Conservation (phyloP, 768 basidiomycete genomes). For the Cyclocybe cylindracea region DNA sequence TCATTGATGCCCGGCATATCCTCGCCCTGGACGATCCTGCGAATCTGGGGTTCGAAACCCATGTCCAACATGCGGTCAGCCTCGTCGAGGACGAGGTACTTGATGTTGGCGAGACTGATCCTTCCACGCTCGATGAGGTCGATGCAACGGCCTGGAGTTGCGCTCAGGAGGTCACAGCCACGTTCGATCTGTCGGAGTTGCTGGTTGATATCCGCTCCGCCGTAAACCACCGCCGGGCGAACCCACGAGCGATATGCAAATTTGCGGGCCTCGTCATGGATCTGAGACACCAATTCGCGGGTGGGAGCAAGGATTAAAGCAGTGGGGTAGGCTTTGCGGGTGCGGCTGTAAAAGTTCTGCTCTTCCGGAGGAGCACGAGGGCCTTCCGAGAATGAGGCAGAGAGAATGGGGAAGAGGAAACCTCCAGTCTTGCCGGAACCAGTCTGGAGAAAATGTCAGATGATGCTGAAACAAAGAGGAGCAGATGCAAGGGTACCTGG, state of each 20-base stretch:
- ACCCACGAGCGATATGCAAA: conserved; percentile 99
- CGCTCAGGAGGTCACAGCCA: conserved; percentile 95
- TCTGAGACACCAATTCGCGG: conserved; percentile 98
- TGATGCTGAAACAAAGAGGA: conserved; percentile 10
- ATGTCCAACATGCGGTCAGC: conserved; percentile 99
- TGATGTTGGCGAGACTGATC: conserved; percentile 94
- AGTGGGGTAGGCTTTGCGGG: conserved; percentile 93
- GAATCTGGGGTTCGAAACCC: conserved; percentile 99
- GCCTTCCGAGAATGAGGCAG: conserved; percentile 84
- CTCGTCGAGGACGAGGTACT: conserved; percentile 98
- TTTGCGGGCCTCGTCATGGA: conserved; percentile 98
- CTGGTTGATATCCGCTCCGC: conserved; percentile 96
- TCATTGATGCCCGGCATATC: conserved; percentile 95
- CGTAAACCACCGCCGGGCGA: conserved; percentile 97
- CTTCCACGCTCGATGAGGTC: conserved; percentile 98
- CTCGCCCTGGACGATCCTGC: conserved; percentile 95
- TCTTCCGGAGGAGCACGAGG: conserved; percentile 71
- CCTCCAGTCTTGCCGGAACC: conserved; percentile 99
- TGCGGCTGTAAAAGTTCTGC: conserved; percentile 54
- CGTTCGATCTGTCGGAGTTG: conserved; percentile 94
- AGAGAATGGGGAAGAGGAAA: conserved; percentile 98
- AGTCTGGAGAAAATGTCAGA: conserved; percentile 56
- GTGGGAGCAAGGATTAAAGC: conserved; percentile 98
- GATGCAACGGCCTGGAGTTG: conserved; percentile 96
- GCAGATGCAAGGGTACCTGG: conserved; percentile 52